Evolutionary conservation across 495 filamentous ascomycete genomes (phyloP), one percentile per base, ranked within the genome.

Genomic region (Penicillium nucicola): DNA sequence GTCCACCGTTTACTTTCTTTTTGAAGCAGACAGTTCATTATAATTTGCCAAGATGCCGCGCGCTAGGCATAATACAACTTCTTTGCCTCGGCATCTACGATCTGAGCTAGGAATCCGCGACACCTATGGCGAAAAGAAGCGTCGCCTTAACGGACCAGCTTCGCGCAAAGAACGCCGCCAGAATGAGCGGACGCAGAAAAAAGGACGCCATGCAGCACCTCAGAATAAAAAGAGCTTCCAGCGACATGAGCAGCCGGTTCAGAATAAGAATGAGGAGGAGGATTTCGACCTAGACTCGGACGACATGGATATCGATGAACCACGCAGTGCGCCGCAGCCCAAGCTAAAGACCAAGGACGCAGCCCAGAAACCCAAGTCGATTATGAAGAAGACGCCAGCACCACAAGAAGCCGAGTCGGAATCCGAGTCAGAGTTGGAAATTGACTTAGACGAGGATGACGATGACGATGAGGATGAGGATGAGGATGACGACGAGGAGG

Each of bases 111-210:
- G 78, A 3, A 71, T 78, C 22, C 65, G 70, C 46, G 74, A 72
- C 56, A 54, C 58, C 3, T 72, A 70, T 36, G 64, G 67, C 12
- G 62, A 65, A 5, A 71, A 71, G 56, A 67, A 72, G 50, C 69
- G 72, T 19, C 70, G 62, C 40, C 65, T 62, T 5, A 69, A 64
- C 28, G 68, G 65, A 8, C 68, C 74, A 35, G 58, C 58, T 1
- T 64, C 71, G 25, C 79, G 84, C 45, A 88, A 87, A 73, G 82
- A 87, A 35, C 73, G 77, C 32, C 75, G 82, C 11, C 84, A 79
- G 58, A 77, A 74, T 19, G 82, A 80, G 49, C 71, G 84, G 42
- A 57, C 62, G 28, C 68, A 76, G 59, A 84, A 84, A 64, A 86
- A 81, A 59, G 55, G 64, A 47, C 65, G 60, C 34, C 65, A 57